These are phyloP conservation scores for Psophocarpus tetragonolobus DNA, from an alignment of 306 rosid genomes.

Conservation along the genomic window DNA sequence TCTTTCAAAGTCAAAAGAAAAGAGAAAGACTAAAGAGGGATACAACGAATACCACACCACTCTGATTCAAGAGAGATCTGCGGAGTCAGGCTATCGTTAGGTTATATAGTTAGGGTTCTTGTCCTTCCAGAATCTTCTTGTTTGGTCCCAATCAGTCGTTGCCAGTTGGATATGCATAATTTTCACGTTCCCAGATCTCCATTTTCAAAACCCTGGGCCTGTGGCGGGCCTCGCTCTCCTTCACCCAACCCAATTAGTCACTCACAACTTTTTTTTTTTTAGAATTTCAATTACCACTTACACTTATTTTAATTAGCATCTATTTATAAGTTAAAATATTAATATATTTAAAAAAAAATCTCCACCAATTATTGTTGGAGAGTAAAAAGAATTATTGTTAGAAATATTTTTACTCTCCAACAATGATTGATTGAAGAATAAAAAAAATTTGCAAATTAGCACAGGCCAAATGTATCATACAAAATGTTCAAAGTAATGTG, in stretches of 20 bases:
- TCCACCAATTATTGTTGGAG: no score
- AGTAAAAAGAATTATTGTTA: no score
- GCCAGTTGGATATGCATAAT: background rate
- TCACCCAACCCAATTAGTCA: background rate
- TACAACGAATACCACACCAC: background rate
- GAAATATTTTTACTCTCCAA: no score
- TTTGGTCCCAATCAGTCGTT: background rate
- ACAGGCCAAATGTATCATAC: constrained; percentile 13
- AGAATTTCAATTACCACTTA: no score
- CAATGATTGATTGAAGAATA: no score
- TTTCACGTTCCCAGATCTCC: background rate
- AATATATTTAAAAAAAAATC: no score
- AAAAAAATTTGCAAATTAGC: no score
- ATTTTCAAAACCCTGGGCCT: background rate
- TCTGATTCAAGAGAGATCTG: background rate
- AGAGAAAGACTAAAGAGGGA: background rate
- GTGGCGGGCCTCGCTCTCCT: background rate
- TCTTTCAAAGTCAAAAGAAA: background rate
- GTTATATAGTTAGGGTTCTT: background rate
- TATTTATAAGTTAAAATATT: no score
- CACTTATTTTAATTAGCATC: no score
- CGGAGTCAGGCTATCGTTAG: background rate
- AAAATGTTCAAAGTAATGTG: background rate
- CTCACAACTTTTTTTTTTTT: background rate
- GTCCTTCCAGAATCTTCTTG: constrained; percentile 10